Conservation (phyloP, 768 basidiomycete species). For the Leccinum rimulosum region DNA sequence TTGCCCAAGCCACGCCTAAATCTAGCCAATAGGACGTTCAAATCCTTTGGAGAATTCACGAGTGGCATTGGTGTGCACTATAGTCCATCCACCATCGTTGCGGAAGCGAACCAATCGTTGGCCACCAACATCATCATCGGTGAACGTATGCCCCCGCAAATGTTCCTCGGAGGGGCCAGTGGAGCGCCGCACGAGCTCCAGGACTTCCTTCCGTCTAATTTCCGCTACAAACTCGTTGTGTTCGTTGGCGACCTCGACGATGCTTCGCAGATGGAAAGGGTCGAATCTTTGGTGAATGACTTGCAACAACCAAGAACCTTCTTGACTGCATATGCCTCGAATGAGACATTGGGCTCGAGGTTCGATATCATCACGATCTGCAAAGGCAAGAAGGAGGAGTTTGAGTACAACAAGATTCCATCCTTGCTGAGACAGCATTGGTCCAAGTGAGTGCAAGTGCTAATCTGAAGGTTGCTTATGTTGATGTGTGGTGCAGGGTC, state of each 20-base stretch:
- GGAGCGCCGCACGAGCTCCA: constrained; percentile 47
- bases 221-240: constrained; percentile 47
- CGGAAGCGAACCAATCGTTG: constrained; percentile 33
- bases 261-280: constrained; percentile 20
- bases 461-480: neutral
- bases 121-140: constrained; percentile 44
- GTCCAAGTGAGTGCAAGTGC: constrained; percentile 36
- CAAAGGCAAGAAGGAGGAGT: constrained; percentile 33
- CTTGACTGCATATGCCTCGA: constrained; percentile 24
- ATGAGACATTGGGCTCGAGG: constrained; percentile 22
- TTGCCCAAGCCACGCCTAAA: constrained; percentile 1
- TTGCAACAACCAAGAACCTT: constrained; percentile 28
- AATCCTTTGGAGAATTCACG: constrained; percentile 44
- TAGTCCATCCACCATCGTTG: constrained; percentile 37
- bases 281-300: constrained; percentile 28
- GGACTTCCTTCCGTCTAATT: constrained; percentile 46
- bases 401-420: constrained; percentile 34
- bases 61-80: constrained; percentile 54
- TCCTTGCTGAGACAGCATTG: constrained; percentile 37
- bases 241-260: constrained; percentile 39
- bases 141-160: constrained; percentile 49
- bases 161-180: constrained; percentile 46
- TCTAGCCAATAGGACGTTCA: constrained; percentile 37
- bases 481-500: constrained; percentile 41
- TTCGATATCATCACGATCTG: constrained; percentile 31